phyloP scores from a whole-genome alignment of 2,329 filamentous ascomycete species.

The Metarhizium anisopliae region DNA sequence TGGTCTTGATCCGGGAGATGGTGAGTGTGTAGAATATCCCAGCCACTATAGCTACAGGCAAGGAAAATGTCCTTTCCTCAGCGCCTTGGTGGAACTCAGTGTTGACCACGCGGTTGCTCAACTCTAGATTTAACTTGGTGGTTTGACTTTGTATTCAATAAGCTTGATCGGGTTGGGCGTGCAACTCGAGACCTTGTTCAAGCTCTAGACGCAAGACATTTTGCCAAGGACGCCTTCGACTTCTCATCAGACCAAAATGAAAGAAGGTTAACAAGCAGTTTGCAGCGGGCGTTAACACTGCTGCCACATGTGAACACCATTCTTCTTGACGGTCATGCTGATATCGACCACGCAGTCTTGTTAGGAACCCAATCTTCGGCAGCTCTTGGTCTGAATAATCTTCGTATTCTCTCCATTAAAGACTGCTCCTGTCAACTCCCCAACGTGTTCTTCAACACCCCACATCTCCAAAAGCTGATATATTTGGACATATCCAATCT shows the following conservation, averaged over 20 bases:
- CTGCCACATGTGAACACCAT: conserved; percentile 38
- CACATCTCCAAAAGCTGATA: conserved; percentile 30
- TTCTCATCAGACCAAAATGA: conserved; percentile 31
- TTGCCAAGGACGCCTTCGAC: conserved; percentile 29
- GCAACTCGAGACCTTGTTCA: conserved; percentile 34
- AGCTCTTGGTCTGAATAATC: conserved; percentile 2
- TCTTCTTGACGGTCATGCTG: conserved; percentile 37
- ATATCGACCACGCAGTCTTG: conserved; percentile 33
- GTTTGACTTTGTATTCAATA: conserved; percentile 33
- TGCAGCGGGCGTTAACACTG: conserved; percentile 27
- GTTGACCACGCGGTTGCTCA: background rate
- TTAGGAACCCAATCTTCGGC: conserved; percentile 10
- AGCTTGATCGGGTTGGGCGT: conserved; percentile 23
- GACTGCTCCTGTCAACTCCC: conserved; percentile 31
- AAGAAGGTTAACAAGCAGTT: conserved; percentile 24
- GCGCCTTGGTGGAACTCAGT: background rate
- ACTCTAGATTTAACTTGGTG: conserved; percentile 41
- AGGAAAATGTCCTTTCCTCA: background rate
- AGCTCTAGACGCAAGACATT: conserved; percentile 38
- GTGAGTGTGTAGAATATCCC: conserved; percentile 21
- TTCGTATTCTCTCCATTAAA: conserved; percentile 35
- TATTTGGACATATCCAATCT: conserved; percentile 45
- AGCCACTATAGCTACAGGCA: background rate
- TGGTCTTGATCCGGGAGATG: conserved; percentile 34
- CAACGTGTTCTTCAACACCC: conserved; percentile 27